Evolutionary conservation across 2,329 filamentous ascomycete genomes (phyloP).

Genomic region (Lecanicillium sp.): DNA sequence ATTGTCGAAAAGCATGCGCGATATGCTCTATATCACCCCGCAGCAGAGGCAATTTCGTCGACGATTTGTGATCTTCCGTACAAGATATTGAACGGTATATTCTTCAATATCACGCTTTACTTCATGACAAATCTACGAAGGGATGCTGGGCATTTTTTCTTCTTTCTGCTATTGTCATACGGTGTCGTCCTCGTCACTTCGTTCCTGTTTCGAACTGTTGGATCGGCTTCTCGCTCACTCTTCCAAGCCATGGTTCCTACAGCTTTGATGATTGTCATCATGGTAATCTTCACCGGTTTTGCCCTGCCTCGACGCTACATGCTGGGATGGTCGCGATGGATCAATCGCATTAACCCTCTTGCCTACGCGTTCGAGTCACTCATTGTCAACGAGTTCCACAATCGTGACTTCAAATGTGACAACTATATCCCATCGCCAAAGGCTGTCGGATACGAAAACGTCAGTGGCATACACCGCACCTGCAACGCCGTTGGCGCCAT

Average conservation of each 20-base stretch:
- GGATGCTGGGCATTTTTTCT: conserved; percentile 72
- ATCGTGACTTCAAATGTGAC: conserved; percentile 22
- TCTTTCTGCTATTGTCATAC: conserved; percentile 74
- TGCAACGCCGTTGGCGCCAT: conserved; percentile 43
- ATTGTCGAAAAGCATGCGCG: conserved; percentile 87
- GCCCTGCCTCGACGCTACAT: conserved; percentile 37
- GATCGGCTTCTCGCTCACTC: conserved; percentile 44
- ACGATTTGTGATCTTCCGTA: conserved; percentile 84
- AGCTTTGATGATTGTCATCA: neutral
- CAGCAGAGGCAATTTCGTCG: conserved; percentile 78
- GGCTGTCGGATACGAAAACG: conserved; percentile 21
- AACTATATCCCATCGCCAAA: conserved; percentile 19
- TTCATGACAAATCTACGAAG: conserved; percentile 80
- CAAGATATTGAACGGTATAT: conserved; percentile 59
- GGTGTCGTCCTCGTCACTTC: conserved; percentile 70
- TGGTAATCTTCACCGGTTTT: conserved; percentile 35
- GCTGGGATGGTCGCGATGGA: conserved; percentile 61
- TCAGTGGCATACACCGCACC: conserved; percentile 26
- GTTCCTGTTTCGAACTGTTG: conserved; percentile 37
- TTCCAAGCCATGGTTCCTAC: conserved; percentile 37
- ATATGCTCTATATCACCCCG: conserved; percentile 89
- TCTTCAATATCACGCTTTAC: conserved; percentile 76
- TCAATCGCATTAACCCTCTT: conserved; percentile 58
- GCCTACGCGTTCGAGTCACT: conserved; percentile 59
- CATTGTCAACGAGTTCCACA: conserved; percentile 60